These are phyloP conservation scores for Aspergillus homomorphus DNA, from an alignment of 495 filamentous ascomycete genomes.

Conservation along the genomic window DNA sequence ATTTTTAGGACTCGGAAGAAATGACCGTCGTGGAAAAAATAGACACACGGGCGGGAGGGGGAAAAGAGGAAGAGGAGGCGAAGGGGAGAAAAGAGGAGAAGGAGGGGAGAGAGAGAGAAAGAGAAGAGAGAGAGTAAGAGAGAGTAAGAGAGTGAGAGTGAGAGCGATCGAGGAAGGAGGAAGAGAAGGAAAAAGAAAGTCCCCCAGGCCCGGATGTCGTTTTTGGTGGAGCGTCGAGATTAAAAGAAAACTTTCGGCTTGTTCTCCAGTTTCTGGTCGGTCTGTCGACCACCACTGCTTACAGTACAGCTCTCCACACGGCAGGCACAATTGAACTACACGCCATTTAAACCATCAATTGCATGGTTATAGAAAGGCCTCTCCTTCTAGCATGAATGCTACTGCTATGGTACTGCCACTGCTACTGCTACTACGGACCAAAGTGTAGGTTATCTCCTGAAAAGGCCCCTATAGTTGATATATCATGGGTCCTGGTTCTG, in stretches of 20 bases:
- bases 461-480: too few relatives aligned
- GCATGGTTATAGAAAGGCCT: too few relatives aligned
- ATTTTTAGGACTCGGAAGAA: slow-evolving; percentile 28
- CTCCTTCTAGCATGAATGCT: too few relatives aligned
- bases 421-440: too few relatives aligned
- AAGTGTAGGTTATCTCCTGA: too few relatives aligned
- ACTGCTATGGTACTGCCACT: too few relatives aligned
- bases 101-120: slow-evolving; percentile 6
- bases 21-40: neutral
- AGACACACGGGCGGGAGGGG: slow-evolving; percentile 9
- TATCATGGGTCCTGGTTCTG: too few relatives aligned
- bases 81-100: slow-evolving; percentile 22
- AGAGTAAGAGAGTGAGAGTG: slow-evolving; percentile 26
- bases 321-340: too few relatives aligned
- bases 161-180: slow-evolving; percentile 20
- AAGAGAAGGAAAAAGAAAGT: slow-evolving; percentile 23
- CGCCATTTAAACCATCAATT: too few relatives aligned
- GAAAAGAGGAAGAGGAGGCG: slow-evolving; percentile 15
- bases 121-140: slow-evolving; percentile 27
- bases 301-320: too few relatives aligned
- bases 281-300: neutral
- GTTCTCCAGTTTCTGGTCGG: neutral
- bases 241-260: slow-evolving; percentile 38
- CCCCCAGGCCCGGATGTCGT: slow-evolving; percentile 13
- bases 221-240: slow-evolving; percentile 35